Evolutionary conservation across 2,329 filamentous ascomycete genomes (phyloP).

Genomic region (Botrytis elliptica): DNA sequence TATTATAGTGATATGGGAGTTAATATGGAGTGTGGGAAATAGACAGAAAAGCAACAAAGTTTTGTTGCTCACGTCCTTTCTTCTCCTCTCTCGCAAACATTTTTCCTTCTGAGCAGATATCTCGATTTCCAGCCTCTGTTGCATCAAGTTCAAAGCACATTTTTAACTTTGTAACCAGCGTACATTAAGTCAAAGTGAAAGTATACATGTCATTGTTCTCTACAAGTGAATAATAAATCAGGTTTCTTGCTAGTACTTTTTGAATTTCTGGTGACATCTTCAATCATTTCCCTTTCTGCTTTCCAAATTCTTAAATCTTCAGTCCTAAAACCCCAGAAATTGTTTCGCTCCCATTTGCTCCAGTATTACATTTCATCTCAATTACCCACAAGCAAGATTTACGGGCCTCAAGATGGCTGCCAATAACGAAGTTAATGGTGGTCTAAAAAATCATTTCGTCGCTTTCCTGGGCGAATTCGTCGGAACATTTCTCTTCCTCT

Average conservation of each 20-base stretch:
- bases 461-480: not conserved
- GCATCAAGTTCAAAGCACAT: not conserved
- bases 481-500: conserved; percentile 5
- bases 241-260: not conserved
- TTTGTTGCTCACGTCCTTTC: not conserved
- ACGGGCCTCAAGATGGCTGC: not conserved
- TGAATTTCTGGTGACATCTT: not conserved
- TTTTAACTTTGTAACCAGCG: not conserved
- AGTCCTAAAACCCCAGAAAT: not conserved
- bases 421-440: not conserved
- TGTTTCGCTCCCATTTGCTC: not conserved
- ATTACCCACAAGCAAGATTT: not conserved
- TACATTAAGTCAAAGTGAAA: not conserved
- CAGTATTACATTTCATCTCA: not conserved
- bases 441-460: conserved; percentile 6
- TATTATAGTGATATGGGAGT: not conserved
- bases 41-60: not conserved
- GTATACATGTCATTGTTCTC: not conserved
- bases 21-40: not conserved
- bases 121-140: not conserved
- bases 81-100: not conserved
- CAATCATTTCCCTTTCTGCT: not conserved
- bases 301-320: not conserved
- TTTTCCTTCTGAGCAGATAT: not conserved
- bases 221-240: not conserved